phyloP scores from a whole-genome alignment of 495 filamentous ascomycete genomes.

The Tirmania nivea region DNA sequence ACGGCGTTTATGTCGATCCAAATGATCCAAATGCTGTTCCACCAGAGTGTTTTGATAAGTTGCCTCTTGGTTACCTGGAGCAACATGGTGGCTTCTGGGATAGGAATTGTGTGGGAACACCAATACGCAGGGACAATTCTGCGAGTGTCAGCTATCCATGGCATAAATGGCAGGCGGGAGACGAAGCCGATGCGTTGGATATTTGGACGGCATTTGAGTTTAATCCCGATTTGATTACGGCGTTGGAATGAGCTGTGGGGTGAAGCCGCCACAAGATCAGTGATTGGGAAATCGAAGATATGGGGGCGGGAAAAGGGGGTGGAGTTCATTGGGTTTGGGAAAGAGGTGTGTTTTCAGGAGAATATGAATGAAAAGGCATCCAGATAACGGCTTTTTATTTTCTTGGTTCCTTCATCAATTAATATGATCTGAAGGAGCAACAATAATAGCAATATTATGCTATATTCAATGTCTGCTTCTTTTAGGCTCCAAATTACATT shows the following conservation, averaged over 20 bases:
- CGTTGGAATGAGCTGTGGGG: neutral
- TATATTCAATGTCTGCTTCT: too few species aligned
- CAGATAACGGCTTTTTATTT: too few species aligned
- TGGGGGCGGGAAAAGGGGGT: too few species aligned
- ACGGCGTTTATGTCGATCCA: neutral
- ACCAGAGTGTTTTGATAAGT: neutral
- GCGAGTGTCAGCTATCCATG: constrained; percentile 3
- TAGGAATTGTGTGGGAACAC: neutral
- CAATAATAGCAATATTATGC: too few species aligned
- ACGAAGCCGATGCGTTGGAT: constrained; percentile 1
- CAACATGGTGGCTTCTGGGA: constrained; percentile 8
- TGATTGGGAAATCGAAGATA: too few species aligned
- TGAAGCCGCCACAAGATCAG: too few species aligned
- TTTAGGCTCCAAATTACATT: too few species aligned
- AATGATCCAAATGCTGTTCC: neutral
- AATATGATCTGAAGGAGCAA: too few species aligned
- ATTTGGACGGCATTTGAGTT: constrained; percentile 10
- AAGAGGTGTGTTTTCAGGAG: too few species aligned
- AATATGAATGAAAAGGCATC: too few species aligned
- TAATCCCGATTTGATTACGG: neutral
- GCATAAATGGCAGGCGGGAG: constrained; percentile 11
- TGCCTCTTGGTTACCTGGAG: neutral
- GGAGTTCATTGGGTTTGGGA: too few species aligned
- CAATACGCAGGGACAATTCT: neutral
- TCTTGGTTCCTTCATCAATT: too few species aligned